phyloP scores from a whole-genome alignment of 257 asterid species.

The Cruciata laevipes region DNA sequence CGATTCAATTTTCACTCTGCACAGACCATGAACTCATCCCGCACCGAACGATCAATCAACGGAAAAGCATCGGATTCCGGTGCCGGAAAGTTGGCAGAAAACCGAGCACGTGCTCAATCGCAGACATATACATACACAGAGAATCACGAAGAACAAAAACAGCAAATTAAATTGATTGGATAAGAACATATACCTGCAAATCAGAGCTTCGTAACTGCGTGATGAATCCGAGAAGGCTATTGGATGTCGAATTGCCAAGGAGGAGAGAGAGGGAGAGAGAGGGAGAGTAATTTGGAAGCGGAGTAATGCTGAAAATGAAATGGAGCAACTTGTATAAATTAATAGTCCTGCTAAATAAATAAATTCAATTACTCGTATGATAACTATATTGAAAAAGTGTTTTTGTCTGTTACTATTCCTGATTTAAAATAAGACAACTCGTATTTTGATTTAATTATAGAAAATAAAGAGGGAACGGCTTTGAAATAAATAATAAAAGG shows the following conservation, averaged over 20 bases:
- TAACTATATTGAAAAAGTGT: not conserved
- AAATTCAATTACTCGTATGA: not conserved
- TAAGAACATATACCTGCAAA: not conserved
- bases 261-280: not conserved
- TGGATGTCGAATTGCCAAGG: no score
- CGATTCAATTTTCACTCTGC: not conserved
- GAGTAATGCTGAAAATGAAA: conserved; percentile 1
- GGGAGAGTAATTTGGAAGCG: conserved; percentile 2
- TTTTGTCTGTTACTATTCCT: not conserved
- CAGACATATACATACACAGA: not conserved
- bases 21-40: not conserved
- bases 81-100: not conserved
- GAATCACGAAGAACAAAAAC: not conserved
- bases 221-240: not conserved
- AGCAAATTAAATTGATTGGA: not conserved
- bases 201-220: conserved; percentile 2
- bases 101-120: not conserved
- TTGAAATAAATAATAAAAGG: not conserved
- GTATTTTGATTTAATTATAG: not conserved
- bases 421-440: not conserved
- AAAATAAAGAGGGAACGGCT: not conserved
- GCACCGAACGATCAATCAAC: not conserved
- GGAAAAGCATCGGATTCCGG: not conserved
- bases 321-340: no score
- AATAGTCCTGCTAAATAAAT: no score